Evolutionary conservation across 169 alveolate species (phyloP).

Genomic region (Plasmodium cynomolgi): DNA sequence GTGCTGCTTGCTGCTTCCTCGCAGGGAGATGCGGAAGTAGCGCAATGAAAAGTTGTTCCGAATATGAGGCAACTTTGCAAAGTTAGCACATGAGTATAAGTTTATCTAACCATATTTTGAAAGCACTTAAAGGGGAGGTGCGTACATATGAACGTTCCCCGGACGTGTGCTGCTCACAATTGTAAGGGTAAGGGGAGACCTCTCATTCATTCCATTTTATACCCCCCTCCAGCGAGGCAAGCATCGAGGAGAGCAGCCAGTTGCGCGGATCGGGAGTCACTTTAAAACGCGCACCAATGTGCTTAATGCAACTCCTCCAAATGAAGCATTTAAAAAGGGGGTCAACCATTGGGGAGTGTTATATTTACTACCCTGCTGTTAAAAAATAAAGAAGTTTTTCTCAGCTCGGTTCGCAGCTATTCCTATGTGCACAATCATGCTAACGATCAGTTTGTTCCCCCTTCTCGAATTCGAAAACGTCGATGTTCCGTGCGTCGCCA

Average conservation of each 20-base stretch:
- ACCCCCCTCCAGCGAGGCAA: not conserved
- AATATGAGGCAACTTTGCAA: no score
- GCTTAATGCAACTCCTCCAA: not conserved
- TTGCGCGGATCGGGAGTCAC: not conserved
- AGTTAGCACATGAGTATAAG: not conserved
- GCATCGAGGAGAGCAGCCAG: not conserved
- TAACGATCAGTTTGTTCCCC: not conserved
- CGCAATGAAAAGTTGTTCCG: not conserved
- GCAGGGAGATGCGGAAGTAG: not conserved
- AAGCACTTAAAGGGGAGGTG: not conserved
- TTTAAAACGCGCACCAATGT: not conserved
- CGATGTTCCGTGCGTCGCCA: not conserved
- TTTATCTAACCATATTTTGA: not conserved
- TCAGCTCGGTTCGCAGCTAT: not conserved
- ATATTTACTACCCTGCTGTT: not conserved
- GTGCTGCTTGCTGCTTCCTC: not conserved
- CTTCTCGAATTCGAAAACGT: not conserved
- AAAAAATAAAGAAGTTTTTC: not conserved
- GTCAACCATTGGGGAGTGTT: not conserved
- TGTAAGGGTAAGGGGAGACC: not conserved
- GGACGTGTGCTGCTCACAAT: not conserved
- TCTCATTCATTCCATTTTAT: not conserved
- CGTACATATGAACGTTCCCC: not conserved
- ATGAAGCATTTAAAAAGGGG: not conserved
- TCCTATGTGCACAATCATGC: not conserved